Evolutionary conservation across 305 asterid species (phyloP).

Genomic region (Fraxinus latifolia): DNA sequence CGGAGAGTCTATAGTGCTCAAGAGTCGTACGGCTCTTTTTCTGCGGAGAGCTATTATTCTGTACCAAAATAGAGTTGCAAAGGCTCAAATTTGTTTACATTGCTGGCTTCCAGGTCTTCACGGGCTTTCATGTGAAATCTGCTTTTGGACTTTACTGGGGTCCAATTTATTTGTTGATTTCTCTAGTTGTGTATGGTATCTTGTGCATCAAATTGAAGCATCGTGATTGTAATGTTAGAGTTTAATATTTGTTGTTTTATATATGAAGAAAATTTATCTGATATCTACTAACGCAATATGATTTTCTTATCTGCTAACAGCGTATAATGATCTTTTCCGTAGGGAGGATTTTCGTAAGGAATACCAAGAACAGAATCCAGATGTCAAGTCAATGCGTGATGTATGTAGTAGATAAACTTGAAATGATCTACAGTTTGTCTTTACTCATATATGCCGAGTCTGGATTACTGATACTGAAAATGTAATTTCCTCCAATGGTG

Average conservation of each 20-base stretch:
- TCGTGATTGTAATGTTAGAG: neutral
- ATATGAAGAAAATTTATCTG: neutral
- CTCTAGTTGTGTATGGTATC: neutral
- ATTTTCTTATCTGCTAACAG: slow-evolving; percentile 10
- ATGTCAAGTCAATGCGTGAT: slow-evolving; percentile 84
- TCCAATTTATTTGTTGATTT: neutral
- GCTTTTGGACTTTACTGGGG: neutral
- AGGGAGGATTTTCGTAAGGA: slow-evolving; percentile 99
- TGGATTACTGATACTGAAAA: slow-evolving; percentile 9
- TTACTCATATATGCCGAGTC: slow-evolving; percentile 13
- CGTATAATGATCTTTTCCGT: slow-evolving; percentile 17
- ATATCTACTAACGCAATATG: neutral
- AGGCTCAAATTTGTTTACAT: neutral
- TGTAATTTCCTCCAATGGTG: slow-evolving; percentile 20
- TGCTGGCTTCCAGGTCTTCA: neutral
- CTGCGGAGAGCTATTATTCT: neutral
- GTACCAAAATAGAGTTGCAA: neutral
- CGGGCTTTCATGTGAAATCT: neutral
- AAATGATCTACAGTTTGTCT: neutral
- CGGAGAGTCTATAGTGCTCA: neutral
- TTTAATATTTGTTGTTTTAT: neutral
- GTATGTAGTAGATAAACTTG: slow-evolving; percentile 36
- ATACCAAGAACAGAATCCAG: slow-evolving; percentile 77
- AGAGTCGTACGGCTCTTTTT: neutral
- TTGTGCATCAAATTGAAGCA: slow-evolving; percentile 1